phyloP scores from a whole-genome alignment of 495 filamentous ascomycete species.

The Lentithecium fluviatile region DNA sequence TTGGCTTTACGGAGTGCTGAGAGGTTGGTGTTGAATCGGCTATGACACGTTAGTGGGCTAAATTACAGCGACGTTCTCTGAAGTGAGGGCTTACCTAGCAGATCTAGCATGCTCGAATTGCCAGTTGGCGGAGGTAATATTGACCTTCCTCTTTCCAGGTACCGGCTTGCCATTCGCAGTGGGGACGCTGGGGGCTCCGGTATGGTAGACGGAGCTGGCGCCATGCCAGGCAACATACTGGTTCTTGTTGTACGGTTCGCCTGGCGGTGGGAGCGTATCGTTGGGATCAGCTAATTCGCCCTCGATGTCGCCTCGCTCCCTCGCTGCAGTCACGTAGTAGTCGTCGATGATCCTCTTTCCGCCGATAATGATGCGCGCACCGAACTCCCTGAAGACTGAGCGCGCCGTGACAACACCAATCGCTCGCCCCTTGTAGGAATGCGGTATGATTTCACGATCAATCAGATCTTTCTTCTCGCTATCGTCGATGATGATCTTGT shows the following conservation, averaged over 20 bases:
- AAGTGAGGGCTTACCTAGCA: slow-evolving; percentile 64
- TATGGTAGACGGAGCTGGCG: slow-evolving; percentile 91
- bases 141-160: slow-evolving; percentile 75
- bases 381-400: slow-evolving; percentile 96
- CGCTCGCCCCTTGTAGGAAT: slow-evolving; percentile 95
- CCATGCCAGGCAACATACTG: slow-evolving; percentile 99
- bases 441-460: slow-evolving; percentile 87
- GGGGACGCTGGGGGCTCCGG: slow-evolving; percentile 72
- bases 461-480: slow-evolving; percentile 92
- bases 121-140: slow-evolving; percentile 97
- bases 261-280: slow-evolving; percentile 67
- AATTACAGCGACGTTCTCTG: too few relatives aligned
- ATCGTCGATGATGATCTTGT: slow-evolving; percentile 94
- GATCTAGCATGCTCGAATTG: slow-evolving; percentile 90
- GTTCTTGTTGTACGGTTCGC: slow-evolving; percentile 84
- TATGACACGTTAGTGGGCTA: slow-evolving; percentile 46
- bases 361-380: slow-evolving; percentile 87
- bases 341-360: slow-evolving; percentile 84
- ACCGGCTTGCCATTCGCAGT: slow-evolving; percentile 70
- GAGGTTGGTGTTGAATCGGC: slow-evolving; percentile 76
- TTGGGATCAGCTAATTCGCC: slow-evolving; percentile 88
- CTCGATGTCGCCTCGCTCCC: slow-evolving; percentile 77
- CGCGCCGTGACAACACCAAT: slow-evolving; percentile 96
- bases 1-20: slow-evolving; percentile 62
- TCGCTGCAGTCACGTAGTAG: slow-evolving; percentile 77